Base-by-base conservation (phyloP, 352 stramenopile species). In the Phytophthora colocasiae region DNA sequence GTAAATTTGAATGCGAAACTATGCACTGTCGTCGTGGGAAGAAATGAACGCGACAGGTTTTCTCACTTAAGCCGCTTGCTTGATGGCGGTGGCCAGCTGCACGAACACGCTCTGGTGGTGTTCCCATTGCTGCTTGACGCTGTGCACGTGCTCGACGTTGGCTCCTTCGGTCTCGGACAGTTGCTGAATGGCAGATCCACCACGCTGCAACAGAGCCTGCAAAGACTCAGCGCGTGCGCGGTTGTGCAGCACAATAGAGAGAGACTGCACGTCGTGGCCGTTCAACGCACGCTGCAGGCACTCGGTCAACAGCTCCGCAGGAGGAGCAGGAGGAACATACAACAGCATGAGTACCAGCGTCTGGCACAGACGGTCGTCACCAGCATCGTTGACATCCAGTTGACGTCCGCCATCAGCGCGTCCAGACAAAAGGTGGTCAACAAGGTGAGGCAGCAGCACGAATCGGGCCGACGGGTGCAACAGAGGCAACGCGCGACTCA, bases 381-480 rank as follows among this genome's bases (percentile, higher is more conserved):
- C 77, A 1, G 58, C 43, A 32, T 86, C 83, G 31, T 65, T 75
- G 24, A 77, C 55, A 32, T 76, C 60, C 11, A 61, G 50, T 53
- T 74, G 47, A 36, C 76, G 53, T 45, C 63, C 67, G n/a, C 45
- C 57, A n/a, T 86, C 71, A 31, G 63, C 75, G 11, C 62, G 58
- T 36, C 75, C 79, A 1, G 80, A 75, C 29, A 96, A 66, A 57
- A 94, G 52, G 39, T 81, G 73, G 62, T 90, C 77, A 7, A 93
- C 78, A 12, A 93, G 58, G 43, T 85, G 69, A 29, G 87, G 87
- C 14, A 95, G 58, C 27, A 95, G 59, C 60, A 91, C 77, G 44
- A 94, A 94, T 7, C 87, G 85, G 15, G 87, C 87, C 15, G 85
- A 93, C 27, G 87, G 87, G 53, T 93, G 85, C 48, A 95, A 66